Evolutionary conservation across 768 basidiomycete species (phyloP).

Genomic region (Suillus luteus): DNA sequence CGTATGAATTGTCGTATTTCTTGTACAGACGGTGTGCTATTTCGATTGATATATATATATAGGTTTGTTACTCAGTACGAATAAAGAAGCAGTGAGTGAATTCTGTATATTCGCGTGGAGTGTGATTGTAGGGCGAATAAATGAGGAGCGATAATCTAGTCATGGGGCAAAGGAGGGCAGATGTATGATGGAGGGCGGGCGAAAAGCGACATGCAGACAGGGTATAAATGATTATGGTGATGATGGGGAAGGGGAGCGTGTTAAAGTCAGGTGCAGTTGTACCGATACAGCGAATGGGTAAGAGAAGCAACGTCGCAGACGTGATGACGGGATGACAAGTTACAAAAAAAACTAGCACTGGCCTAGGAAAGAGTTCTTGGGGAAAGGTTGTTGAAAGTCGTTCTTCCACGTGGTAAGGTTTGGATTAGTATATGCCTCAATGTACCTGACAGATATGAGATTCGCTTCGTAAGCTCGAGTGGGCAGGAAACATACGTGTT

Average conservation of each 20-base stretch:
- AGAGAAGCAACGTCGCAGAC: constrained; percentile 1
- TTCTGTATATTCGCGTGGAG: not conserved
- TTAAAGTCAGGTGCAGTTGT: constrained; percentile 4
- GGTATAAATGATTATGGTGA: not conserved
- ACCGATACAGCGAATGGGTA: constrained; percentile 5
- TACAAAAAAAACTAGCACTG: constrained; percentile 34
- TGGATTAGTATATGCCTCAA: constrained; percentile 71
- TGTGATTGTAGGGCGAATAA: not conserved
- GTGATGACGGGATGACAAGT: not conserved
- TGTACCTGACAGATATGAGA: constrained; percentile 43
- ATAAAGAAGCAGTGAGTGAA: not conserved
- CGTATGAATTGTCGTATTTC: not conserved
- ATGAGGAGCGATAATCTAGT: not conserved
- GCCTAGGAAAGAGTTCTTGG: constrained; percentile 51
- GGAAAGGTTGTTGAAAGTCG: constrained; percentile 48
- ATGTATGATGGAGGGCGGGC: not conserved
- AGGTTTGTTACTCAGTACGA: not conserved
- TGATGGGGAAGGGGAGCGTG: not conserved
- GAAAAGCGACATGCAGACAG: not conserved
- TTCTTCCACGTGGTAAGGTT: constrained; percentile 44
- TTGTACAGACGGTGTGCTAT: not conserved
- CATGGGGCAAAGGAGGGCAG: not conserved
- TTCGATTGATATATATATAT: not conserved
- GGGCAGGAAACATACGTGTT: constrained; percentile 42
- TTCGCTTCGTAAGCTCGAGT: not conserved